These are phyloP conservation scores for Sphaceloma murrayae DNA, from an alignment of 2,329 filamentous ascomycete species.

Conservation along the genomic window DNA sequence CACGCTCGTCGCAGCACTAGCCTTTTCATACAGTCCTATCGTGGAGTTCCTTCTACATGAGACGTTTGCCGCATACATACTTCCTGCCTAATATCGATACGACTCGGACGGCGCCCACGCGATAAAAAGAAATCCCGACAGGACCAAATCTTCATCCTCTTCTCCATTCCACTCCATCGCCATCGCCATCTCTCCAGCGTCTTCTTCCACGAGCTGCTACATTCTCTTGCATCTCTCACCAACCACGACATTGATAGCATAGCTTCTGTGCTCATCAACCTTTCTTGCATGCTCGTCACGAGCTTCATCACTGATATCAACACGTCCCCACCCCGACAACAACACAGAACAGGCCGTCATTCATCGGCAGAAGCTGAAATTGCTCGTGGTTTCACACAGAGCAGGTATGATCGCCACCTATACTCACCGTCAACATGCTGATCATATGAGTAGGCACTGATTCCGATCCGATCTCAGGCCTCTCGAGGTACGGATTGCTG, in stretches of 20 bases:
- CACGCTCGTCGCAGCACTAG: not conserved
- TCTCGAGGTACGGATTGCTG: too few species aligned
- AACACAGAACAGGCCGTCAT: slow-evolving; percentile 24
- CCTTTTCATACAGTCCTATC: not conserved
- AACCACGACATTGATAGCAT: slow-evolving; percentile 27
- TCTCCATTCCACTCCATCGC: slow-evolving; percentile 20
- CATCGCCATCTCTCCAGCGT: slow-evolving; percentile 22
- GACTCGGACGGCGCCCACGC: not conserved
- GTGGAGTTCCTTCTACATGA: not conserved
- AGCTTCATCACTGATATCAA: slow-evolving; percentile 18
- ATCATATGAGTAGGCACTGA: too few species aligned
- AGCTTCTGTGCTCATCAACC: slow-evolving; percentile 29
- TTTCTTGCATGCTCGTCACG: slow-evolving; percentile 24
- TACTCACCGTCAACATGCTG: too few species aligned
- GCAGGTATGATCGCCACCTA: not conserved
- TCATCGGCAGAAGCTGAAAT: slow-evolving; percentile 5
- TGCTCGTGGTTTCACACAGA: not conserved
- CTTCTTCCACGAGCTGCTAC: slow-evolving; percentile 27
- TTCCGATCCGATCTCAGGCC: too few species aligned
- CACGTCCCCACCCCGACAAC: slow-evolving; percentile 23
- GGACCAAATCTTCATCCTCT: slow-evolving; percentile 17
- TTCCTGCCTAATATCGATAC: slow-evolving; percentile 16
- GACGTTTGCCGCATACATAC: not conserved
- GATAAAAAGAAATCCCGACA: slow-evolving; percentile 7
- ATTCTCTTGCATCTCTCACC: slow-evolving; percentile 31